Conservation (phyloP, 169 alveolate genomes). For the Plasmodium coatneyi region DNA sequence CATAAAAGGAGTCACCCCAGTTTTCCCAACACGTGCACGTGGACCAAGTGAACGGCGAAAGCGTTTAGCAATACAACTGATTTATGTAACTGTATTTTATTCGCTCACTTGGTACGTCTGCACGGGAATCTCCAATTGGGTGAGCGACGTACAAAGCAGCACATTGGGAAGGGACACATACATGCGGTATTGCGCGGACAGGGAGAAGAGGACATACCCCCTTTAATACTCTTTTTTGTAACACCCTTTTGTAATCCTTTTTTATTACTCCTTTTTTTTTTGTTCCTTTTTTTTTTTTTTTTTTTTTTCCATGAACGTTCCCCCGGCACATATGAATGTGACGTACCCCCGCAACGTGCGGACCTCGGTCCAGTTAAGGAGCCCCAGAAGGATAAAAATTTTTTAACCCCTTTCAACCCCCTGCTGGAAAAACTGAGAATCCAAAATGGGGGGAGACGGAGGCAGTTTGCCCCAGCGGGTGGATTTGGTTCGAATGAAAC, state of each 20-base stretch:
- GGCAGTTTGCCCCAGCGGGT: conserved; percentile 74
- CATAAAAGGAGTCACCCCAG: neutral
- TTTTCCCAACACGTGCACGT: neutral
- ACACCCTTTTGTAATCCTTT: neutral
- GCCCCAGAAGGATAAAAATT: neutral
- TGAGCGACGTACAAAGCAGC: neutral
- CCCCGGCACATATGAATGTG: too few species aligned
- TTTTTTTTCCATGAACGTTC: neutral
- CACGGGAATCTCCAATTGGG: neutral
- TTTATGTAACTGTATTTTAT: neutral
- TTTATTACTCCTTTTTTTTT: neutral
- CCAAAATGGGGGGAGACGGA: conserved; percentile 74
- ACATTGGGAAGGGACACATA: neutral
- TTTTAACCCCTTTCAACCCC: neutral
- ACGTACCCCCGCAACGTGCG: neutral
- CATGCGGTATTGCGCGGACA: neutral
- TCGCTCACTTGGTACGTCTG: neutral
- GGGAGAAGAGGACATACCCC: neutral
- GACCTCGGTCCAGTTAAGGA: neutral
- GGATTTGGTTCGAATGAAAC: conserved; percentile 65
- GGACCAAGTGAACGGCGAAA: neutral
- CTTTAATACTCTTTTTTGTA: neutral
- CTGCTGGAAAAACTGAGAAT: neutral
- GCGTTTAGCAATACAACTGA: neutral
- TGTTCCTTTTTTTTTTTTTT: neutral